These are phyloP conservation scores for Quaeritorhiza haematococci DNA, from an alignment of 371 early-diverging fungal genomes.

Conservation along the genomic window DNA sequence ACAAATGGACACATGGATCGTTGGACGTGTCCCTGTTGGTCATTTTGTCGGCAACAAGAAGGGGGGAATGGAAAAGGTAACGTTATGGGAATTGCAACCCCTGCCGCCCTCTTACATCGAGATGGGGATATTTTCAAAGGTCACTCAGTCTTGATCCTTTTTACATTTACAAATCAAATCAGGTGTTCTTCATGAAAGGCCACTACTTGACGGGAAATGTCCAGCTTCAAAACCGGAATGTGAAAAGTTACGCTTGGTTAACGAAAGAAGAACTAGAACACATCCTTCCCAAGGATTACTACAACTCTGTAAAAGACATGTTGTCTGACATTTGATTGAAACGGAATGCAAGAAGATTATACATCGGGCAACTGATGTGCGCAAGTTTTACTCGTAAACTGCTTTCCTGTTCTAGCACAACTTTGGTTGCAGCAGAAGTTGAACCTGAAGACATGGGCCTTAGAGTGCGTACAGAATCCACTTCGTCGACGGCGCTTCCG, in stretches of 20 bases:
- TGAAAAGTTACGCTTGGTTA: slow-evolving; percentile 77
- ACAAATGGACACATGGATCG: slow-evolving; percentile 65
- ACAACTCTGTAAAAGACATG: slow-evolving; percentile 67
- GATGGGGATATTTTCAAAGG: background rate
- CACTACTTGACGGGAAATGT: slow-evolving; percentile 78
- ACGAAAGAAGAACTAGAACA: slow-evolving; percentile 67
- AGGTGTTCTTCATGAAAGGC: slow-evolving; percentile 83
- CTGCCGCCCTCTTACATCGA: background rate
- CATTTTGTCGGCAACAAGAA: slow-evolving; percentile 30
- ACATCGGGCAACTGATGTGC: too few relatives aligned
- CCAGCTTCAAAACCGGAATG: slow-evolving; percentile 45
- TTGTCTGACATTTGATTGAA: slow-evolving; percentile 56
- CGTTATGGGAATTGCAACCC: background rate
- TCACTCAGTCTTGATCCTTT: background rate
- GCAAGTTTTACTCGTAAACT: too few relatives aligned
- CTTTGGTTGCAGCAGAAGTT: too few relatives aligned
- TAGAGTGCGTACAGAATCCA: too few relatives aligned
- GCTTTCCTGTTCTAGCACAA: too few relatives aligned
- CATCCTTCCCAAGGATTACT: slow-evolving; percentile 65
- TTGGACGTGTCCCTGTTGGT: slow-evolving; percentile 69
- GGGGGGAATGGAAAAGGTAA: slow-evolving; percentile 31
- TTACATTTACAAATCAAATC: background rate
- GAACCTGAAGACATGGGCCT: too few relatives aligned
- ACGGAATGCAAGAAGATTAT: too few relatives aligned
- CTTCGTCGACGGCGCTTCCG: too few relatives aligned